Percentiles rank a stretch among this genome's conserved stretches.
These are phyloP conservation scores for Glaciozyma martinii DNA, from an alignment of 768 basidiomycete genomes.

Conservation along the genomic window DNA sequence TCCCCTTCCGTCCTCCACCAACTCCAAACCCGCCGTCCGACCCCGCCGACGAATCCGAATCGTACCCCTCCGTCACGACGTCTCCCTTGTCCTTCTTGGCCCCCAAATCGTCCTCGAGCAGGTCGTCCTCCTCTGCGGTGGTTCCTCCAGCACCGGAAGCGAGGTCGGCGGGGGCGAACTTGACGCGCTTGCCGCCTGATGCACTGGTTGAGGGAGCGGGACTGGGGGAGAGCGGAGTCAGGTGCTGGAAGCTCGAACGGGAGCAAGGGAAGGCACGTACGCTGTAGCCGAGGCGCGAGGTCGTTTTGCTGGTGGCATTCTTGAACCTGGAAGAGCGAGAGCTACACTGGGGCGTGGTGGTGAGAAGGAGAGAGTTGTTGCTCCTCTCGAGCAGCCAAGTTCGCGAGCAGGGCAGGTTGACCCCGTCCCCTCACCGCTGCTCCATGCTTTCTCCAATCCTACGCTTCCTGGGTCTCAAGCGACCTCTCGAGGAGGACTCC, in stretches of 20 bases:
- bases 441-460: too few species aligned
- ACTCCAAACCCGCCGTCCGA: slow-evolving; percentile 22
- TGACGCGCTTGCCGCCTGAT: slow-evolving; percentile 17
- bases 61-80: slow-evolving; percentile 29
- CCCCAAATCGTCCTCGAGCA: slow-evolving; percentile 27
- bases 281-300: background rate
- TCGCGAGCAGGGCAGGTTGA: too few species aligned
- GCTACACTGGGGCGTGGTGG: background rate
- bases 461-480: too few species aligned
- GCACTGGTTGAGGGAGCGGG: slow-evolving; percentile 7
- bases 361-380: background rate
- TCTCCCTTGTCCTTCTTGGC: slow-evolving; percentile 13
- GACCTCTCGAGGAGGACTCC: too few species aligned
- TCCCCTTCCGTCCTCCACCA: slow-evolving; percentile 12
- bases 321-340: background rate
- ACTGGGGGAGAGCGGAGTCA: background rate
- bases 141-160: background rate
- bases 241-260: background rate
- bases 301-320: too few species aligned
- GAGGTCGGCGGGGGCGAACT: slow-evolving; percentile 19
- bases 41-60: slow-evolving; percentile 24
- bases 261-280: background rate
- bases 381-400: too few species aligned
- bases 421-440: too few species aligned
- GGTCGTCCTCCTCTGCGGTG: slow-evolving; percentile 10